Evolutionary conservation across 805 yeast genomes (phyloP).

Genomic region (Zygoascus ofunaensis): DNA sequence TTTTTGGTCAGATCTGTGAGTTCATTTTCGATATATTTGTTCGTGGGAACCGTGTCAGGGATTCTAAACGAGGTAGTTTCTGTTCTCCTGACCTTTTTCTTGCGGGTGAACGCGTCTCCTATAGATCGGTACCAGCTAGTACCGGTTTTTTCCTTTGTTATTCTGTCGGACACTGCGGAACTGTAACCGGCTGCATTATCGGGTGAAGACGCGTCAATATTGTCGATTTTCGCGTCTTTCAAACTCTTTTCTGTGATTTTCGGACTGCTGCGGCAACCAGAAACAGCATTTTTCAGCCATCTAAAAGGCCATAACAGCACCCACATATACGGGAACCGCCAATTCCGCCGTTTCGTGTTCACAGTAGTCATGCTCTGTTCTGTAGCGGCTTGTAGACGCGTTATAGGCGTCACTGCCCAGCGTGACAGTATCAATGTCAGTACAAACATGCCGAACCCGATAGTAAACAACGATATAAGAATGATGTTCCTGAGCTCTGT

Average conservation of each 20-base stretch:
- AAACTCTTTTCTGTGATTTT: not conserved
- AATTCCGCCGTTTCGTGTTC: not conserved
- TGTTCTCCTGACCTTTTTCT: not conserved
- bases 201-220: not conserved
- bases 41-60: constrained; percentile 18
- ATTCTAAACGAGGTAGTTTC: constrained; percentile 11
- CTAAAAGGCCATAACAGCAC: not conserved
- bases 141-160: not conserved
- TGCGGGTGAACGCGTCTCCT: not conserved
- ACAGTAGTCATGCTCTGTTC: constrained; percentile 31
- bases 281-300: not conserved
- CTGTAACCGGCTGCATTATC: not conserved
- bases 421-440: constrained; percentile 67
- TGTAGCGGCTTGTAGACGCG: constrained; percentile 72
- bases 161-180: not conserved
- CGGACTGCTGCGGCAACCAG: no score
- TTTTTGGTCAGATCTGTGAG: constrained; percentile 78
- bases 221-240: not conserved
- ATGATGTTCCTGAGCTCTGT: constrained; percentile 55
- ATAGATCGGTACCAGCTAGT: not conserved
- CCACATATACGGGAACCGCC: not conserved
- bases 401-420: constrained; percentile 76
- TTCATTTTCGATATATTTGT: constrained; percentile 50
- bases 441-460: constrained; percentile 63
- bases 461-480: constrained; percentile 56